Evolutionary conservation across 495 filamentous ascomycete species (phyloP).

Genomic region (Jackrogersella multiformis): DNA sequence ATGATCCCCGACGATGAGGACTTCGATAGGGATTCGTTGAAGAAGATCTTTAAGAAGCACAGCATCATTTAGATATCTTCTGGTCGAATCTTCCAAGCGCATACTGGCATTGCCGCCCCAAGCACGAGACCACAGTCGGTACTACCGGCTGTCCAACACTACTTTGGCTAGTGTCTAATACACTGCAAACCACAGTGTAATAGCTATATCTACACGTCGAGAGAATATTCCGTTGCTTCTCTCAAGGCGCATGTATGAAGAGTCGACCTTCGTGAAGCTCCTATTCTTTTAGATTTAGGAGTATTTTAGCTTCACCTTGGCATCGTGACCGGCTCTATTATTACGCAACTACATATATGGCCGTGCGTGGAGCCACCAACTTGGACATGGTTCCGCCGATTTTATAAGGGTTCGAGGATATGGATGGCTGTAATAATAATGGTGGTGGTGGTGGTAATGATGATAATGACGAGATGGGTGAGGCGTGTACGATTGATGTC

Average conservation of each 20-base stretch:
- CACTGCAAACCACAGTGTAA: not conserved
- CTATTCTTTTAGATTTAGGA: not conserved
- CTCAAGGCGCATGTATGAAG: not conserved
- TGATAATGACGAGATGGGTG: conserved; percentile 30
- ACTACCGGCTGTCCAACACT: not conserved
- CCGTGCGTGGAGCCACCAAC: not conserved
- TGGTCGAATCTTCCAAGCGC: not conserved
- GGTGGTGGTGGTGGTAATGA: conserved; percentile 9
- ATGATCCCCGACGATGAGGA: conserved; percentile 77
- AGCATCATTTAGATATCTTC: conserved; percentile 50
- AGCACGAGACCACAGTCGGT: not conserved
- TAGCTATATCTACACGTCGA: not conserved
- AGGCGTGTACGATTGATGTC: conserved; percentile 9
- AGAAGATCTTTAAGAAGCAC: conserved; percentile 57
- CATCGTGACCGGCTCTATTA: not conserved
- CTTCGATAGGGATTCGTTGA: conserved; percentile 61
- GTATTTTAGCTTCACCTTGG: not conserved
- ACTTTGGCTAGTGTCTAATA: not conserved
- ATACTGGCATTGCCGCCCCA: conserved; percentile 1
- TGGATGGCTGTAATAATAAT: not conserved
- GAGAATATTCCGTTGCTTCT: not conserved
- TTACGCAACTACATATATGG: not conserved
- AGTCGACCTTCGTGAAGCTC: not conserved
- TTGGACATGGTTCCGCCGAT: not conserved
- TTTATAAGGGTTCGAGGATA: not conserved